phyloP scores from a whole-genome alignment of 768 basidiomycete species.

The Lactarius vividus region DNA sequence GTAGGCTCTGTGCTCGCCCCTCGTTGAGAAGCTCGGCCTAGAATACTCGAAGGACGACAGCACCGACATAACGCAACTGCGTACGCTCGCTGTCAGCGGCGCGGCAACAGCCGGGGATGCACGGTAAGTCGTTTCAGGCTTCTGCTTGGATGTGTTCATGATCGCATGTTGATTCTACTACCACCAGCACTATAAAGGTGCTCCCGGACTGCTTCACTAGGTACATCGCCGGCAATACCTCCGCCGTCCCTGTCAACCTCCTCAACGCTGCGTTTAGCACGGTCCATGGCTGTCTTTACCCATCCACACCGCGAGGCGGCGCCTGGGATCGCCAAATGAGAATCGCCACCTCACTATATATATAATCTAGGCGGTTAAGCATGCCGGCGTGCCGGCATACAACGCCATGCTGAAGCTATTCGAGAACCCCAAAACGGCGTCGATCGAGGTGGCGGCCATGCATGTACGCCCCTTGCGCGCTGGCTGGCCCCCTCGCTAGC shows the following conservation, averaged over 20 bases:
- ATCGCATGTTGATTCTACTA: slow-evolving; percentile 30
- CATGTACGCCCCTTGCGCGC: slow-evolving; percentile 36
- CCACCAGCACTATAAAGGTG: slow-evolving; percentile 66
- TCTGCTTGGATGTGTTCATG: not conserved
- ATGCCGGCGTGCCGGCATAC: slow-evolving; percentile 74
- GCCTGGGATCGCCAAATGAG: not conserved
- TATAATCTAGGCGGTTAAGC: slow-evolving; percentile 55
- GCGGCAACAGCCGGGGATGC: slow-evolving; percentile 49
- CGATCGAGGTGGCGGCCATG: slow-evolving; percentile 69
- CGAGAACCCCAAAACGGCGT: slow-evolving; percentile 71
- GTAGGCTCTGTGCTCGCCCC: slow-evolving; percentile 65
- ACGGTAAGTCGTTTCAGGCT: slow-evolving; percentile 31
- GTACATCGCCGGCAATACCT: slow-evolving; percentile 70
- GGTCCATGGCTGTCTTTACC: slow-evolving; percentile 39
- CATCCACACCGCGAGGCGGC: no score
- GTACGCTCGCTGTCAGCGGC: slow-evolving; percentile 66
- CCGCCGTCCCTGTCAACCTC: slow-evolving; percentile 77
- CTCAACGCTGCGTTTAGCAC: slow-evolving; percentile 51
- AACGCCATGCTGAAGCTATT: slow-evolving; percentile 67
- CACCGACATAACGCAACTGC: slow-evolving; percentile 64
- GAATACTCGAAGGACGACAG: slow-evolving; percentile 66
- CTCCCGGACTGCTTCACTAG: slow-evolving; percentile 66
- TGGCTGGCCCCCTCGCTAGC: not conserved
- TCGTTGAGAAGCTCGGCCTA: slow-evolving; percentile 78
- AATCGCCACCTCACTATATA: not conserved